A percentile compares a stretch with the other conserved stretches of the same genome.
Conservation (phyloP, 495 filamentous ascomycete genomes). For the Penicillium verhagenii region DNA sequence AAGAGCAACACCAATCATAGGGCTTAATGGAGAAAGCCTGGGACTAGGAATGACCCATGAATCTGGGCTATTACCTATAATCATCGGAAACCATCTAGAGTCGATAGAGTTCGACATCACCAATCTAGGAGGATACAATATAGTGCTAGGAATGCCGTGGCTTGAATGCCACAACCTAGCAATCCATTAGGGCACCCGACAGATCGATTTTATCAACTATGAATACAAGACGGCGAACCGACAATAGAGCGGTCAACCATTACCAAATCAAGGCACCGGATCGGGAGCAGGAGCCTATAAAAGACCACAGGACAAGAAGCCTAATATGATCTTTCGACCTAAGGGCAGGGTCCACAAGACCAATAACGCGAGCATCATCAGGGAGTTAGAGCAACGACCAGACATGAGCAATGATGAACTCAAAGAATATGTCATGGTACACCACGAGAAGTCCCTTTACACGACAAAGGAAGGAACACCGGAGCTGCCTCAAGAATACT, state of each 20-base stretch:
- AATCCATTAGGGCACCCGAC: not conserved
- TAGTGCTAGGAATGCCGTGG: not conserved
- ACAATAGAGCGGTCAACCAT: not conserved
- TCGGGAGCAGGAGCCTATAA: too few relatives aligned
- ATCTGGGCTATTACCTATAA: too few relatives aligned
- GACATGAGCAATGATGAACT: not conserved
- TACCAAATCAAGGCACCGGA: too few relatives aligned
- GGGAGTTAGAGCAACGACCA: not conserved
- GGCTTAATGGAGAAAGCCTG: too few relatives aligned
- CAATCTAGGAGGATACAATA: not conserved
- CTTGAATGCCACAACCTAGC: not conserved
- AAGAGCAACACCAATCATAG: too few relatives aligned
- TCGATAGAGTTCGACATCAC: not conserved
- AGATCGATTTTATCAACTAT: too few relatives aligned
- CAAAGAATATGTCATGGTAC: not conserved
- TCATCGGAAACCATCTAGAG: too few relatives aligned
- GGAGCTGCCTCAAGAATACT: constrained; percentile 4
- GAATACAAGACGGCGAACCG: not conserved
- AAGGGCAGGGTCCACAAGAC: too few relatives aligned
- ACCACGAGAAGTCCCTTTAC: not conserved
- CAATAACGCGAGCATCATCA: not conserved
- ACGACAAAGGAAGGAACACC: not conserved
- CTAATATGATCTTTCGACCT: not conserved
- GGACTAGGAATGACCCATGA: too few relatives aligned
- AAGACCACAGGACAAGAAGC: not conserved